Evolutionary conservation across 1,284 basidiomycete genomes (phyloP).

Genomic region (Naganishia liquefaciens): DNA sequence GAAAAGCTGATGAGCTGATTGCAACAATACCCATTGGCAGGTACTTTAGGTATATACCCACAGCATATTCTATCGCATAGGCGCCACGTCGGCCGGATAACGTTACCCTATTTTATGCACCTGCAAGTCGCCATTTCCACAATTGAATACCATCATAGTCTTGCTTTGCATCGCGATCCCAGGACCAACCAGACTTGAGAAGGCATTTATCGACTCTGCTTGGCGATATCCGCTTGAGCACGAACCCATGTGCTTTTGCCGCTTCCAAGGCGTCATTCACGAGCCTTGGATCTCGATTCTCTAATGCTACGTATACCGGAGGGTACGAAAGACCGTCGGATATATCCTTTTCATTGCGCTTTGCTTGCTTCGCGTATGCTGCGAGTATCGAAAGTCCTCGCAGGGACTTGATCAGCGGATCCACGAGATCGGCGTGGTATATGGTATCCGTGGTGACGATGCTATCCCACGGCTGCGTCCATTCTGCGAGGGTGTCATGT

Average conservation of each 20-base stretch:
- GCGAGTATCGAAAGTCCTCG: slow-evolving; percentile 56
- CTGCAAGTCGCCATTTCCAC: slow-evolving; percentile 41
- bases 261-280: slow-evolving; percentile 63
- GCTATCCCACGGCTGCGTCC: slow-evolving; percentile 67
- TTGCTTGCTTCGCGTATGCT: neutral
- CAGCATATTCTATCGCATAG: neutral
- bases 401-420: slow-evolving; percentile 71
- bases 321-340: slow-evolving; percentile 42
- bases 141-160: slow-evolving; percentile 53
- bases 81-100: neutral
- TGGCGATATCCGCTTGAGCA: slow-evolving; percentile 62
- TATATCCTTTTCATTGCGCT: neutral
- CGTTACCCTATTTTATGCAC: neutral
- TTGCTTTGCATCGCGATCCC: slow-evolving; percentile 36
- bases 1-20: slow-evolving; percentile 44
- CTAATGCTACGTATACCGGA: slow-evolving; percentile 69
- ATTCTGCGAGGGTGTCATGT: slow-evolving; percentile 43
- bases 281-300: slow-evolving; percentile 70
- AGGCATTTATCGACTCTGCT: slow-evolving; percentile 66
- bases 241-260: slow-evolving; percentile 59
- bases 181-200: slow-evolving; percentile 58
- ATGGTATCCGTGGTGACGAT: slow-evolving; percentile 83
- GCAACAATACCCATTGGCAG: neutral
- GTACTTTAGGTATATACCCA: neutral
- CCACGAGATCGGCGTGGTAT: slow-evolving; percentile 66